phyloP scores from a whole-genome alignment of 2,329 filamentous ascomycete species.

The Teratosphaeria gauchensis region DNA sequence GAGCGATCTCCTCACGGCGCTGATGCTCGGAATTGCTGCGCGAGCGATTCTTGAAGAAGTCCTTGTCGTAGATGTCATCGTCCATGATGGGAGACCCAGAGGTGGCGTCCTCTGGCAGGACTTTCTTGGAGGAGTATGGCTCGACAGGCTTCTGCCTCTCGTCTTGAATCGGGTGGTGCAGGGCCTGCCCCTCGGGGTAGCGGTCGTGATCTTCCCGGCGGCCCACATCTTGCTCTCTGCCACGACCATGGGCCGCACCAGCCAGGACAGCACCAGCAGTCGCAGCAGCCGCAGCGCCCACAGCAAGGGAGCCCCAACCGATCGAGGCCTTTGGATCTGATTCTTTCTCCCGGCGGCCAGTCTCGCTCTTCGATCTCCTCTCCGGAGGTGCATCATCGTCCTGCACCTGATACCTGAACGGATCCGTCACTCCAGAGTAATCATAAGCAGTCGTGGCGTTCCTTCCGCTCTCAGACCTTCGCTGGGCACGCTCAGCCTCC shows the following conservation, averaged over 20 bases:
- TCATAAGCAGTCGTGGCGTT: neutral
- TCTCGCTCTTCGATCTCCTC: neutral
- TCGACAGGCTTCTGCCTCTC: neutral
- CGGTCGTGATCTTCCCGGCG: conserved; percentile 7
- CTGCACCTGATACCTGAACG: neutral
- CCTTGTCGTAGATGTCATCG: conserved; percentile 37
- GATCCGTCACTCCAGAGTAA: neutral
- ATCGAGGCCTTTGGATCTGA: conserved; percentile 11
- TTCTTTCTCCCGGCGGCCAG: conserved; percentile 18
- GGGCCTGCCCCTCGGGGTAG: conserved; percentile 3
- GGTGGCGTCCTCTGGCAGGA: conserved; percentile 23
- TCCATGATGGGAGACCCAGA: conserved; percentile 31
- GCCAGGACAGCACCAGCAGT: conserved; percentile 21
- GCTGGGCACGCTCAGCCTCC: conserved; percentile 3
- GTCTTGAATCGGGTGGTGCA: conserved; percentile 6
- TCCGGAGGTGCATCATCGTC: neutral
- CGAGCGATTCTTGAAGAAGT: conserved; percentile 32
- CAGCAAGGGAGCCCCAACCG: conserved; percentile 29
- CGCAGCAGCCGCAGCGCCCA: conserved; percentile 24
- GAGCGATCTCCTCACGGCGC: conserved; percentile 18
- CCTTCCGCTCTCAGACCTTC: neutral
- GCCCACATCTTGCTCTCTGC: conserved; percentile 10
- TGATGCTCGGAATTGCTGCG: conserved; percentile 16
- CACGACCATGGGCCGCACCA: conserved; percentile 10
- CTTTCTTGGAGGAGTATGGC: conserved; percentile 9